Percentiles rank a stretch among this genome's conserved stretches.
Evolutionary conservation across 208 protist genomes (phyloP).

Genomic region (Spironucleus salmonicida): DNA sequence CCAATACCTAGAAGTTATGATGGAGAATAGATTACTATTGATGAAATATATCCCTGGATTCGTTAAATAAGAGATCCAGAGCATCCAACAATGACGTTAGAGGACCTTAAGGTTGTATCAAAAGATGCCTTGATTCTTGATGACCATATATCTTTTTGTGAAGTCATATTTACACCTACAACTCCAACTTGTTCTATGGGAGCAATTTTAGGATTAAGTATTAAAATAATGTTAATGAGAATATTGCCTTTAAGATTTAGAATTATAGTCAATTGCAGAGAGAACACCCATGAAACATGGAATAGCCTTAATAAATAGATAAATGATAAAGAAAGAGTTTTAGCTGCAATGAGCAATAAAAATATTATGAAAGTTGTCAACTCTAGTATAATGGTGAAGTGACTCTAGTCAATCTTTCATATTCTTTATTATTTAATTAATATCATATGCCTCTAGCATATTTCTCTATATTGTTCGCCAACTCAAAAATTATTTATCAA

Average conservation of each 20-base stretch:
- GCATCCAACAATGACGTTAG: conserved; percentile 17
- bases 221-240: not conserved
- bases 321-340: conserved; percentile 23
- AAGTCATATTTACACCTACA: not conserved
- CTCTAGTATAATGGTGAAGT: too few species aligned
- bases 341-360: conserved; percentile 17
- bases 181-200: conserved; percentile 11
- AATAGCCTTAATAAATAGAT: not conserved
- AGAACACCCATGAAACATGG: not conserved
- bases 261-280: not conserved
- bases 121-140: not conserved
- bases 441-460: too few species aligned
- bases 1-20: too few species aligned
- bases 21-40: conserved; percentile 12
- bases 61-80: conserved; percentile 22
- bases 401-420: too few species aligned
- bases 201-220: not conserved
- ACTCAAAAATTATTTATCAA: too few species aligned
- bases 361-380: conserved; percentile 5
- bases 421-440: too few species aligned
- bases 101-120: conserved; percentile 9
- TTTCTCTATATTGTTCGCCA: too few species aligned
- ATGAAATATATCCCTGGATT: not conserved
- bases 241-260: not conserved
- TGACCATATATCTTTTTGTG: not conserved